Percentiles rank a stretch among this genome's conserved stretches.
These are phyloP conservation scores for Eucalyptus fibrosa DNA, from an alignment of 345 rosid species.

Conservation along the genomic window DNA sequence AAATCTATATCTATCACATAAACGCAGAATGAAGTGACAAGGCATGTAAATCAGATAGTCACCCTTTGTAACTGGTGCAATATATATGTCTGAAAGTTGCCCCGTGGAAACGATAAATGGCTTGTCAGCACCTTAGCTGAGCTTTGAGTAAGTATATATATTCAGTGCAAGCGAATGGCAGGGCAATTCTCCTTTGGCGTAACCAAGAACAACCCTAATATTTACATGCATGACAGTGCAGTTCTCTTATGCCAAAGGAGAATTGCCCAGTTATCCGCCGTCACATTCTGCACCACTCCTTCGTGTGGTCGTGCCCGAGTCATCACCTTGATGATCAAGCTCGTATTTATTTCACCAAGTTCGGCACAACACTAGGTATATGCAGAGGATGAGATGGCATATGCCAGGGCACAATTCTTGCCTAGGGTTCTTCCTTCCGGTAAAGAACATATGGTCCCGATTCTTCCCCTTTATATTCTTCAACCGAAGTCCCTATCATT, in stretches of 20 bases:
- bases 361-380: neutral
- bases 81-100: neutral
- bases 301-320: neutral
- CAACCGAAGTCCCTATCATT: no score
- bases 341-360: neutral
- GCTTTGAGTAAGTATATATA: neutral
- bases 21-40: neutral
- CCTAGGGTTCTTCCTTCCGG: neutral
- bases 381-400: neutral
- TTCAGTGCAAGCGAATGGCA: neutral
- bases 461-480: no score
- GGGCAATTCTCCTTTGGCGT: conserved; percentile 6
- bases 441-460: neutral
- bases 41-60: neutral
- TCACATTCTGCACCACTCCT: neutral
- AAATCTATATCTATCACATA: neutral
- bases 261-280: neutral
- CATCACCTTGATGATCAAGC: neutral
- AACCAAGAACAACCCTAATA: neutral
- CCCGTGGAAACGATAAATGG: neutral
- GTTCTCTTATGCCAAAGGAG: neutral
- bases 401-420: neutral
- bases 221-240: neutral
- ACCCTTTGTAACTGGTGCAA: neutral
- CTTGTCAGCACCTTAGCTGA: neutral